These are phyloP conservation scores for Zygotorulaspora chibaensis DNA, from an alignment of 805 yeast genomes.

Conservation along the genomic window DNA sequence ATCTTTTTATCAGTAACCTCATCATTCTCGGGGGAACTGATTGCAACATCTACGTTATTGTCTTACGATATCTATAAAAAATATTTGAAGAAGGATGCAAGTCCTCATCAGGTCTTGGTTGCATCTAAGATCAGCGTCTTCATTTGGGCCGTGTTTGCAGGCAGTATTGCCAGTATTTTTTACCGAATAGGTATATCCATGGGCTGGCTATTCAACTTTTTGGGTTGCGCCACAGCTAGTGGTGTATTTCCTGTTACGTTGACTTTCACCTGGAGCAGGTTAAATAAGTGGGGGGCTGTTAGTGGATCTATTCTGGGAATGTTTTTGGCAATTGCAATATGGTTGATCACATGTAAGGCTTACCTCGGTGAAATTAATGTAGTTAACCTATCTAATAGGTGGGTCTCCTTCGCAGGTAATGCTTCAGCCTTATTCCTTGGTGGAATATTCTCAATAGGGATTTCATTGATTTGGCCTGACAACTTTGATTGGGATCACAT, in stretches of 20 bases:
- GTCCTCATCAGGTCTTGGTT: constrained; percentile 39
- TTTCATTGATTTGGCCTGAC: constrained; percentile 38
- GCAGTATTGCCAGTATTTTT: constrained; percentile 39
- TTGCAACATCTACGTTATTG: constrained; percentile 40
- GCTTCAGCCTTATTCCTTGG: constrained; percentile 37
- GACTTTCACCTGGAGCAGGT: constrained; percentile 39
- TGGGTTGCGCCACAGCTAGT: constrained; percentile 41
- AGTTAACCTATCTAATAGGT: constrained; percentile 33
- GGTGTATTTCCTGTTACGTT: constrained; percentile 40
- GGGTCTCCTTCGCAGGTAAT: constrained; percentile 44
- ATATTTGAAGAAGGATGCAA: constrained; percentile 41
- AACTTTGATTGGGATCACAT: constrained; percentile 38
- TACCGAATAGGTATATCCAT: constrained; percentile 35
- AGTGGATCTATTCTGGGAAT: constrained; percentile 39
- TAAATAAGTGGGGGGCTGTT: constrained; percentile 38
- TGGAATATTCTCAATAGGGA: constrained; percentile 34
- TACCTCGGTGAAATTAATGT: constrained; percentile 38
- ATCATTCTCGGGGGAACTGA: constrained; percentile 41
- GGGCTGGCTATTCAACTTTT: constrained; percentile 40
- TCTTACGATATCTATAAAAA: constrained; percentile 46
- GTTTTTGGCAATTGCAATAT: constrained; percentile 35
- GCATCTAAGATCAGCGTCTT: constrained; percentile 44
- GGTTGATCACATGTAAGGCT: constrained; percentile 39
- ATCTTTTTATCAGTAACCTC: constrained; percentile 42
- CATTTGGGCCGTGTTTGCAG: constrained; percentile 36